Conservation (phyloP, 345 rosid species). For the Sonneratia caseolaris region DNA sequence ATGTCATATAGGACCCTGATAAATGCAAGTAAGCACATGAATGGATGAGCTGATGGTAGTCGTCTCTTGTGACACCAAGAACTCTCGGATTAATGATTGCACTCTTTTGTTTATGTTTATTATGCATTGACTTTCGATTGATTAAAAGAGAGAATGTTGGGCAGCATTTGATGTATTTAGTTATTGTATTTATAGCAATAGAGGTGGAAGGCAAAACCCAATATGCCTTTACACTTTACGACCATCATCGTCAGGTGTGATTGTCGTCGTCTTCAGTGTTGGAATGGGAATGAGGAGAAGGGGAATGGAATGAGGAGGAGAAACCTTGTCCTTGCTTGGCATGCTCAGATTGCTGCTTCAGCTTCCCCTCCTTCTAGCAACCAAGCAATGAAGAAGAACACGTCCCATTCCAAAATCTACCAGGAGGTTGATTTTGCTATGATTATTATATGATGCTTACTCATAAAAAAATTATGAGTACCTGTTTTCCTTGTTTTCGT, state of each 20-base stretch:
- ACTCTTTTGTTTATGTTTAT: not conserved
- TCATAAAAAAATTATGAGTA: not conserved
- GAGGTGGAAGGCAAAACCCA: constrained; percentile 27
- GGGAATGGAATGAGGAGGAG: constrained; percentile 31
- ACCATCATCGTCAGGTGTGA: constrained; percentile 59
- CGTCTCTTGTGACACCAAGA: not conserved
- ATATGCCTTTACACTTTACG: constrained; percentile 56
- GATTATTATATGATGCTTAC: not conserved
- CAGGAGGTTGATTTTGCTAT: constrained; percentile 64
- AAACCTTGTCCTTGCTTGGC: constrained; percentile 18
- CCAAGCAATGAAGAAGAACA: constrained; percentile 42
- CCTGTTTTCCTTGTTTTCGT: constrained; percentile 5
- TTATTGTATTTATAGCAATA: constrained; percentile 12
- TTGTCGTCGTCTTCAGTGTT: constrained; percentile 40
- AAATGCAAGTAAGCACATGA: too few relatives aligned
- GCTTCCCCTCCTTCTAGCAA: constrained; percentile 55
- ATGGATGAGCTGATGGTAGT: not conserved
- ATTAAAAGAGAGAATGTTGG: not conserved
- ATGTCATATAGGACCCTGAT: not conserved
- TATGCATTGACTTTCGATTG: not conserved
- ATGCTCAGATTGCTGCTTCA: constrained; percentile 40
- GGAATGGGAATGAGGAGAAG: constrained; percentile 29
- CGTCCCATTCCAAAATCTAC: constrained; percentile 43
- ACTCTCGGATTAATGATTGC: not conserved
- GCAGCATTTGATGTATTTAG: constrained; percentile 6